phyloP scores from a whole-genome alignment of 768 basidiomycete genomes.

The Mycena vulgaris region DNA sequence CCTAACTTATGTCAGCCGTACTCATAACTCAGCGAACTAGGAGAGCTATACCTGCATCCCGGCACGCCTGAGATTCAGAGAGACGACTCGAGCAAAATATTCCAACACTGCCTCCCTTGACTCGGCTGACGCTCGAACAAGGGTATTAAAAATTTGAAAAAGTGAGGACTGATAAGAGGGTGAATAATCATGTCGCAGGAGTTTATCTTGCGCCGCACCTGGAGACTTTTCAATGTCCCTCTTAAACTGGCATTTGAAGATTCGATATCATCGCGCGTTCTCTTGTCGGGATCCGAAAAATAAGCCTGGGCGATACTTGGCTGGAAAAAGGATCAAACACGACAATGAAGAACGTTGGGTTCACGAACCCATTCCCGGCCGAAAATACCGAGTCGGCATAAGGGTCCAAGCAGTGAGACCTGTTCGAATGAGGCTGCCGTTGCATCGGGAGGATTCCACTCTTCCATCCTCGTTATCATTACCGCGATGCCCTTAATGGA shows the following conservation, averaged over 20 bases:
- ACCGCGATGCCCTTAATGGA: conserved; percentile 87
- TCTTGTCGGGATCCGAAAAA: conserved; percentile 89
- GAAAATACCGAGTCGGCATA: conserved; percentile 89
- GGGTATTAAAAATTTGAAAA: conserved; percentile 89
- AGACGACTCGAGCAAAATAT: conserved; percentile 83
- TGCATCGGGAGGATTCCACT: conserved; percentile 78
- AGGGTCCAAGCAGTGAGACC: conserved; percentile 83
- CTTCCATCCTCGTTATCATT: conserved; percentile 82
- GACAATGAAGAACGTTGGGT: not conserved
- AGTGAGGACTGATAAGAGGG: conserved; percentile 63
- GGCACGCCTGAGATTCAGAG: conserved; percentile 86
- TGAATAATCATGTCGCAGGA: not conserved
- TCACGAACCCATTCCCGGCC: conserved; percentile 87
- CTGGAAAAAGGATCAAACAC: conserved; percentile 55
- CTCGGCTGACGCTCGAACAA: conserved; percentile 87
- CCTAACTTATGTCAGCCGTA: conserved; percentile 55
- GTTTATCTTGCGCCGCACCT: conserved; percentile 60
- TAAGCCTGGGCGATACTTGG: conserved; percentile 83
- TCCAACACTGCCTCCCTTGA: conserved; percentile 86
- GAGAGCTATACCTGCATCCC: conserved; percentile 83
- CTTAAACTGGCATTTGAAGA: conserved; percentile 89
- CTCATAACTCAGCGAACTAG: not conserved
- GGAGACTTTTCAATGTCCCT: conserved; percentile 88
- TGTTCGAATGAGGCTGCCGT: conserved; percentile 75
- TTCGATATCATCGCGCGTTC: conserved; percentile 81